Base-by-base conservation (phyloP, 140 eudicot genomes). In the Senecio squalidus region DNA sequence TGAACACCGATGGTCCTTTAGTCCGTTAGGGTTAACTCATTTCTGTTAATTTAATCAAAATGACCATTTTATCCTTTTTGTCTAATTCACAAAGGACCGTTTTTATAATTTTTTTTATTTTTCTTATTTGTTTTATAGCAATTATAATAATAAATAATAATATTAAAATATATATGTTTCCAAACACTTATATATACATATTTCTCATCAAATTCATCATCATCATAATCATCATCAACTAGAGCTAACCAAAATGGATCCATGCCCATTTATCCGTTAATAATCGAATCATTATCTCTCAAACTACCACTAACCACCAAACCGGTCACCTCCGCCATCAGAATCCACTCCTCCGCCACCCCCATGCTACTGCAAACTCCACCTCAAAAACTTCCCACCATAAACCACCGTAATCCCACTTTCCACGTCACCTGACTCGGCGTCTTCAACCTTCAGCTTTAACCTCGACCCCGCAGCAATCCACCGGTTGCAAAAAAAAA, bases 211-310 rank as follows among this genome's bases (percentile, higher is more conserved):
- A 33, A 55, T 28, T 64, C 61, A 27, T 18, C 64, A 3, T n/a
- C 76, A 17, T 34, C n/a, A n/a, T n/a, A n/a, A n/a, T n/a, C 11
- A 4, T 36, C 41, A 36, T 36, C 10, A 33, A 33, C 24, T 56
- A n/a, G n/a, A n/a, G n/a, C n/a, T n/a, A n/a, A n/a, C 51, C 18
- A 90, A 14, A 17, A 55, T 91, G 98, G 98, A 91, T 86, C 98
- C 98, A 20, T 91, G 98, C 45, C 98, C 96, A 20, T 91, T 86
- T 29, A 91, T 84, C 7, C 89, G 98, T 4, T 91, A 28, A 81
- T 70, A 9, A 38, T 91, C 2, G 94, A 84, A 58, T 81, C 90
- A n/a, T 29, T 91, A 30, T 80, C 96, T 13, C 73, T 91, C 4
- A 83, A 86, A 40, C 76, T 91, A 6, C 94, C 94, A 2, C 20